Conservation (phyloP, 2,329 filamentous ascomycete genomes). For the Nannizzia gypsea region DNA sequence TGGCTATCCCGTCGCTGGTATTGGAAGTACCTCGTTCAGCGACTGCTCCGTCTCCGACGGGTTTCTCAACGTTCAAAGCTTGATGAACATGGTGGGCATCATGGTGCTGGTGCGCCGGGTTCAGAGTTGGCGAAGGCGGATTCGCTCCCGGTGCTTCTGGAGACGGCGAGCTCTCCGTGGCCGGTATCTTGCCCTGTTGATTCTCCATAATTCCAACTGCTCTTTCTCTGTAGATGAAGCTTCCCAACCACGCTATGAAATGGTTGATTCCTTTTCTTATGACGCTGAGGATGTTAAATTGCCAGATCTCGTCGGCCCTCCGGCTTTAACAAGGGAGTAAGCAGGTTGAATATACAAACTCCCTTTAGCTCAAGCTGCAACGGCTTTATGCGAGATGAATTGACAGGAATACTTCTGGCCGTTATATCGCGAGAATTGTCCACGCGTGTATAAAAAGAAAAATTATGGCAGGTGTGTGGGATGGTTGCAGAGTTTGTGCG, state of each 20-base stretch:
- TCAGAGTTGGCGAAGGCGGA: slow-evolving; percentile 1
- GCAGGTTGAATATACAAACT: background rate
- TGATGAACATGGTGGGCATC: slow-evolving; percentile 4
- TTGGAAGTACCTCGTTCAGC: background rate
- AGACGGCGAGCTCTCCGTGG: background rate
- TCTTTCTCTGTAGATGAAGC: background rate
- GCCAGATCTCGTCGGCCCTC: background rate
- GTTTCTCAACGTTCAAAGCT: background rate
- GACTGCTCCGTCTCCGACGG: background rate
- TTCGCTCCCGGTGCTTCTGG: background rate
- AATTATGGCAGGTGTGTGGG: background rate
- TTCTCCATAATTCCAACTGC: background rate
- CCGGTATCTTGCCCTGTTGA: background rate
- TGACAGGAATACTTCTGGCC: background rate
- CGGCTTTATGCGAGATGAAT: background rate
- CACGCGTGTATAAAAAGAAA: background rate
- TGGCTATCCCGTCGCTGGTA: background rate
- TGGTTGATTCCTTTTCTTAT: background rate
- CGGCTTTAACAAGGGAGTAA: background rate
- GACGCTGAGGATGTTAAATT: background rate
- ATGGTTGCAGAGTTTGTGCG: background rate
- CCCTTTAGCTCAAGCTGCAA: background rate
- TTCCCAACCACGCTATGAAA: background rate
- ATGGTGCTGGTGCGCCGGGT: slow-evolving; percentile 11
- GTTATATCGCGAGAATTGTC: background rate